These are phyloP conservation scores for Fusarium setosum DNA, from an alignment of 2,329 filamentous ascomycete species.

Conservation along the genomic window DNA sequence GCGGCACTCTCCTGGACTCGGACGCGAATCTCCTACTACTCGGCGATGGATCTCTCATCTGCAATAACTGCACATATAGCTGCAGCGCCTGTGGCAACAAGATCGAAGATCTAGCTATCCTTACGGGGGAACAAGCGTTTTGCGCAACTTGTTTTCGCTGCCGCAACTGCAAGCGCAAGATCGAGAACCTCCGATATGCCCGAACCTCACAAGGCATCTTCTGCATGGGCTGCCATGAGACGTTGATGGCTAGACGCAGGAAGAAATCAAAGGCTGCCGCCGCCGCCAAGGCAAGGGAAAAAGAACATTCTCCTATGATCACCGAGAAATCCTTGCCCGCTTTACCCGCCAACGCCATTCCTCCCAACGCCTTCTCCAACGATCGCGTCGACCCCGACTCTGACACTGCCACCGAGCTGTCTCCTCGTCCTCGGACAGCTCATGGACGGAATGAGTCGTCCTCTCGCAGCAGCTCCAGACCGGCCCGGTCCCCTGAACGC, in stretches of 20 bases:
- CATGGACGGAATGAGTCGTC: conserved; percentile 65
- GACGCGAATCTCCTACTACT: conserved; percentile 97
- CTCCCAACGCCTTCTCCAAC: conserved; percentile 71
- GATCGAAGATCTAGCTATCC: conserved; percentile 96
- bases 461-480: conserved; percentile 64
- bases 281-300: conserved; percentile 68
- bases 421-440: conserved; percentile 67
- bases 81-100: conserved; percentile 97
- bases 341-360: conserved; percentile 80
- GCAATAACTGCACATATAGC: conserved; percentile 99
- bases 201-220: conserved; percentile 98
- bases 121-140: conserved; percentile 97
- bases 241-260: conserved; percentile 89
- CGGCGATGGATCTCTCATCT: conserved; percentile 97
- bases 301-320: conserved; percentile 74
- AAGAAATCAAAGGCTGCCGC: conserved; percentile 83
- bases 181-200: conserved; percentile 97
- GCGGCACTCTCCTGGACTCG: conserved; percentile 94
- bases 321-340: conserved; percentile 94
- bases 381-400: conserved; percentile 70
- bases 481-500: conserved; percentile 67
- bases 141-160: conserved; percentile 98
- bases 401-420: conserved; percentile 76
- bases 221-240: conserved; percentile 99
- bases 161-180: conserved; percentile 98